Evolutionary conservation across 768 basidiomycete species (phyloP), one percentile per base, ranked within the genome.

Genomic region (Phaeotremella skinneri): DNA sequence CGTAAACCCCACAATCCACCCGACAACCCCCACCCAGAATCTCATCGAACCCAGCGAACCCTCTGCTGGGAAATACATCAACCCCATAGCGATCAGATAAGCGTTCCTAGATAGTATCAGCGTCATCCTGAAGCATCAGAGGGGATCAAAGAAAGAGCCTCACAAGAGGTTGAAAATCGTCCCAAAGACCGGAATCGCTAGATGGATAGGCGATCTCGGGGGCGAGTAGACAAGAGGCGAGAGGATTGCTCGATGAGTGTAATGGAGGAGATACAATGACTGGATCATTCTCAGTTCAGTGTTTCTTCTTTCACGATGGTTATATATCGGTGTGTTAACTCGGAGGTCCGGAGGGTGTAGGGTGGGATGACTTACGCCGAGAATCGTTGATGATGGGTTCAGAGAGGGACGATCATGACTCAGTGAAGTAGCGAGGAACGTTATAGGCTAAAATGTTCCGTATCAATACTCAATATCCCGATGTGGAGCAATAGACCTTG

Each of bases 171-270:
- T 94, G 82, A 91, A 93, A 0, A 70, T 6, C 2, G 84, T 69
- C 0, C 81, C 88, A 3, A 64, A 58, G 9, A 87, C 34, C 1
- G 85, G 79, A 9, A 94, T 85, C 50, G 79, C 72, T 58, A 90
- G 70, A 78, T 93, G 88, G 11, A 86, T 82, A 58, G 84, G 87
- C 0, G 88, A 87, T 43, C 91, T 84, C 30, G 85, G 84, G 21
- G 73, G 69, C 0, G 91, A 88, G 0, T 90, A 87, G 58, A 89
- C 83, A 3, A 94, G 79, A 4, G 90, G 89, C 1, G 85, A 88
- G 30, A 96, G 66, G 50, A 91, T 56, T 3, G 90, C 85, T 50
- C 93, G 88, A 77, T 94, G 91, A 52, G 82, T 62, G 77, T 97
- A 94, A 79, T 96, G 91, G 1, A 81, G 55, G 49, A 91, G 73